Conservation (phyloP, 805 yeast species). For the Teunomyces cretensis region DNA sequence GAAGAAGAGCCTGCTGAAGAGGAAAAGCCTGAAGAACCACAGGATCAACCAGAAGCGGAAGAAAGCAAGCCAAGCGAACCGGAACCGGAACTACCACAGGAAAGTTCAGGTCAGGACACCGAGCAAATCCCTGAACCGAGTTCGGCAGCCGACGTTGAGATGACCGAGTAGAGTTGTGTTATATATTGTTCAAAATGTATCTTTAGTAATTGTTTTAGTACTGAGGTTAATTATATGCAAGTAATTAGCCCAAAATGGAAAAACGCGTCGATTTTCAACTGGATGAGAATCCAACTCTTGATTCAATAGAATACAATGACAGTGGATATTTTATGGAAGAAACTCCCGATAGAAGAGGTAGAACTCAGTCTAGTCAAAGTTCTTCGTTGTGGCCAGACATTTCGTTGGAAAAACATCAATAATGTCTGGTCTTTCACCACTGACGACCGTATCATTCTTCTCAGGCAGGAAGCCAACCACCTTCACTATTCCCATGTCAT, state of each 20-base stretch:
- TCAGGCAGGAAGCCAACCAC: constrained; percentile 54
- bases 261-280: neutral
- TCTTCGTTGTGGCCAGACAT: constrained; percentile 82
- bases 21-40: constrained; percentile 5
- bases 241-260: neutral
- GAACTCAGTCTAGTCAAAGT: constrained; percentile 67
- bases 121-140: neutral
- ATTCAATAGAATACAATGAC: neutral
- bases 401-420: constrained; percentile 69
- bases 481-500: constrained; percentile 53
- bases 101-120: neutral
- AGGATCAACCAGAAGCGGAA: neutral
- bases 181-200: neutral
- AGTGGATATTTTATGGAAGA: constrained; percentile 9
- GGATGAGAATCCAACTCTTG: neutral
- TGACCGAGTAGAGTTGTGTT: constrained; percentile 1
- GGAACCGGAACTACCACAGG: neutral
- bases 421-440: constrained; percentile 67
- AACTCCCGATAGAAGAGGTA: constrained; percentile 9
- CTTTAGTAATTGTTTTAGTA: neutral
- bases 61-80: neutral
- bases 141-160: neutral
- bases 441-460: constrained; percentile 57
- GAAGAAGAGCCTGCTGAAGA: constrained; percentile 4
- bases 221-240: neutral